Conservation (phyloP, 176 grass and related monocot genomes). For the Hyparrhenia diplandra region DNA sequence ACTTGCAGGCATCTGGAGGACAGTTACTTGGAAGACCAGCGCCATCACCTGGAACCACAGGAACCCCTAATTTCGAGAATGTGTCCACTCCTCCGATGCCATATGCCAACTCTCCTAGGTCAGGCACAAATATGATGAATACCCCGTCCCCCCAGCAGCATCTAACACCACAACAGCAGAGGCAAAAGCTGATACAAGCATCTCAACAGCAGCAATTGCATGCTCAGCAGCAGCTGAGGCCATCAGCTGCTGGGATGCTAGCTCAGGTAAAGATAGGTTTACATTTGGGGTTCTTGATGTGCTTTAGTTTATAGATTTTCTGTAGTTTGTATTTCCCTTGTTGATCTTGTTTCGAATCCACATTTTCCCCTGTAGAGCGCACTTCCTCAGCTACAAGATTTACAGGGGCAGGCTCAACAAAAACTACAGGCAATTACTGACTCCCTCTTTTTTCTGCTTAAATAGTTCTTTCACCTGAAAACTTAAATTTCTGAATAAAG, state of each 20-base stretch:
- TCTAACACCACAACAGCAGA: conserved; percentile 57
- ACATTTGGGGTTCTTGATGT: background rate
- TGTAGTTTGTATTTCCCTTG: background rate
- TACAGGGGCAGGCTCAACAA: conserved; percentile 81
- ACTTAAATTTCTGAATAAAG: conserved; percentile 19
- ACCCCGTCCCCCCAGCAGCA: conserved; percentile 88
- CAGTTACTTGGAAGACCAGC: conserved; percentile 73
- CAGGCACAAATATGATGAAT: conserved; percentile 79
- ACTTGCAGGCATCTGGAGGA: conserved; percentile 58
- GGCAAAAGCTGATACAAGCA: conserved; percentile 68
- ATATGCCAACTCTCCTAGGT: conserved; percentile 89
- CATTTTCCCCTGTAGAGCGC: conserved; percentile 53
- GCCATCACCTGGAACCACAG: conserved; percentile 69
- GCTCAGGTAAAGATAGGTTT: conserved; percentile 48
- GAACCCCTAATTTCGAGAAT: conserved; percentile 71
- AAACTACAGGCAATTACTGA: conserved; percentile 67
- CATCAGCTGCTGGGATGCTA: conserved; percentile 60
- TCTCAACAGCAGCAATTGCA: conserved; percentile 74
- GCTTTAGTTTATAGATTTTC: conserved; percentile 5
- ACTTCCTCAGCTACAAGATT: conserved; percentile 88
- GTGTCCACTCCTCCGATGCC: conserved; percentile 91
- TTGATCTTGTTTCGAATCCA: background rate
- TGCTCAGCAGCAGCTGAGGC: conserved; percentile 73
- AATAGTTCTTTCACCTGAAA: background rate
- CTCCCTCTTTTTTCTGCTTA: conserved; percentile 6